Percentiles rank a stretch among this genome's conserved stretches.
These are phyloP conservation scores for Diaporthe capsici DNA, from an alignment of 2,329 filamentous ascomycete genomes.

Conservation along the genomic window DNA sequence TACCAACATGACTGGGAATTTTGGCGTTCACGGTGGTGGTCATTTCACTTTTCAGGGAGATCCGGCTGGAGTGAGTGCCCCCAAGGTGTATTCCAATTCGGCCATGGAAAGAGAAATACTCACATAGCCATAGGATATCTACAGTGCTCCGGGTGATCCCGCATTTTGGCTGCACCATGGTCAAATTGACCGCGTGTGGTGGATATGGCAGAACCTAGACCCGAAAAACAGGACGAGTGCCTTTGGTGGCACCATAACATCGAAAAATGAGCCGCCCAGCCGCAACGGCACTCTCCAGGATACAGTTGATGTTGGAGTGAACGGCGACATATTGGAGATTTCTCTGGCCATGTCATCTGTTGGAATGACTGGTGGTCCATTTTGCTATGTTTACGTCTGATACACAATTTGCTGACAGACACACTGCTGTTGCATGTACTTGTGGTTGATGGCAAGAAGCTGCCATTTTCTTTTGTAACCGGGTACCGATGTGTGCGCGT, in stretches of 20 bases:
- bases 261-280: constrained; percentile 4
- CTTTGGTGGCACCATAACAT: neutral
- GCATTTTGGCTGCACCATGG: constrained; percentile 53
- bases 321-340: constrained; percentile 7
- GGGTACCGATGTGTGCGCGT: neutral
- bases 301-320: neutral
- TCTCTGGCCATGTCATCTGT: neutral
- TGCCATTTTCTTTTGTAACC: neutral
- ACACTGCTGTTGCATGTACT: too few relatives aligned
- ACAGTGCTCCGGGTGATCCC: constrained; percentile 45
- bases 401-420: neutral
- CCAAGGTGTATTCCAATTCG: neutral
- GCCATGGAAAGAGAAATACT: neutral
- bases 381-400: constrained; percentile 19
- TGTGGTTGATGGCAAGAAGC: neutral
- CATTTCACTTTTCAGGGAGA: constrained; percentile 29
- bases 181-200: constrained; percentile 47
- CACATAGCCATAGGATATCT: constrained; percentile 14
- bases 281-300: neutral
- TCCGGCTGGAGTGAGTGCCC: neutral
- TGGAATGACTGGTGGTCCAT: constrained; percentile 1
- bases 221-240: neutral
- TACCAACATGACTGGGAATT: neutral
- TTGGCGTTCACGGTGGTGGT: constrained; percentile 36
- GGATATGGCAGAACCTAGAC: constrained; percentile 43